Conservation (phyloP, 768 basidiomycete species). For the Filobasidium wieringae region DNA sequence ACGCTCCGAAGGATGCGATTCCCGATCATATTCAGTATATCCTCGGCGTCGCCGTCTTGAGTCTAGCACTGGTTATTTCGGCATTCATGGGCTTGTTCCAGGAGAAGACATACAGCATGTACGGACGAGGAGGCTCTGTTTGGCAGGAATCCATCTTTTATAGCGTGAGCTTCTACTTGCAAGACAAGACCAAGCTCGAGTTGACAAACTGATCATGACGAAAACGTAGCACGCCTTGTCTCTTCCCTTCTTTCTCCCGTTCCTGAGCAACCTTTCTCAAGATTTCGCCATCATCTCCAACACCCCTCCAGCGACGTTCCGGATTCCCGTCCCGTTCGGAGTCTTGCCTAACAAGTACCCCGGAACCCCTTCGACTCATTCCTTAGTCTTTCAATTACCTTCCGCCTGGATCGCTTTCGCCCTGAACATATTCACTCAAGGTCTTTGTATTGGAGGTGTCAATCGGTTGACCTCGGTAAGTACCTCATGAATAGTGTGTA, state of each 20-base stretch:
- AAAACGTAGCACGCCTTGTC: slow-evolving; percentile 59
- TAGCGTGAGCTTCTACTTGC: slow-evolving; percentile 53
- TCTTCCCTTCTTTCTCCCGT: slow-evolving; percentile 57
- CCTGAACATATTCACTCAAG: slow-evolving; percentile 59
- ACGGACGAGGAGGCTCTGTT: slow-evolving; percentile 47
- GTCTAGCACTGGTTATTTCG: slow-evolving; percentile 54
- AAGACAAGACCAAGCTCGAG: neutral
- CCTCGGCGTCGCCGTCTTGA: slow-evolving; percentile 58
- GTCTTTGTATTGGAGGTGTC: slow-evolving; percentile 71
- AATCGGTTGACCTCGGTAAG: slow-evolving; percentile 68
- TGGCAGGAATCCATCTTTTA: slow-evolving; percentile 82
- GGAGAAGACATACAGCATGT: slow-evolving; percentile 59
- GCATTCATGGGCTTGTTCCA: slow-evolving; percentile 61
- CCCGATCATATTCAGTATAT: slow-evolving; percentile 42
- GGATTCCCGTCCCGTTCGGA: slow-evolving; percentile 8
- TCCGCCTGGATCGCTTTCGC: slow-evolving; percentile 51
- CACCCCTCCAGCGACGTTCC: slow-evolving; percentile 32
- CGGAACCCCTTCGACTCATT: neutral
- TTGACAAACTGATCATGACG: neutral
- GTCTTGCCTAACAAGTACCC: slow-evolving; percentile 5
- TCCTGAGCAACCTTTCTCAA: slow-evolving; percentile 51
- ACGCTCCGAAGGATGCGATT: neutral
- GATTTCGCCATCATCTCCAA: slow-evolving; percentile 50
- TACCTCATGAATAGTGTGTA: neutral
- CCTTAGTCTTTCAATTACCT: slow-evolving; percentile 15